Percentiles rank a stretch among this genome's conserved stretches.
phyloP scores from a whole-genome alignment of 1,139 yeast genomes.

The Suhomyces coccinellae region DNA sequence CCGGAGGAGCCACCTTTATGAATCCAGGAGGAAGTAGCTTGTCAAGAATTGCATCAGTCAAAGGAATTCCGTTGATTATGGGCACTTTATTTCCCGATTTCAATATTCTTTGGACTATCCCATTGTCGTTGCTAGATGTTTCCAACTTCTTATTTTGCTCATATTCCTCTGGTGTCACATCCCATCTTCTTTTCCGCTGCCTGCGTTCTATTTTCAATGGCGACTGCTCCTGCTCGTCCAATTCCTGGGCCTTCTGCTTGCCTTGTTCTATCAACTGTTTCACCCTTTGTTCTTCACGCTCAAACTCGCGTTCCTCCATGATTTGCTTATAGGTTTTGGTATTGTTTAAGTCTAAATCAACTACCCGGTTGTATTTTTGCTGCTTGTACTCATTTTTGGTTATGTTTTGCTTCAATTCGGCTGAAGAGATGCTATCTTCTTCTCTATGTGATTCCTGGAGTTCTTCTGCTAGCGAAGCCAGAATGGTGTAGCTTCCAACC shows the following conservation, averaged over 20 bases:
- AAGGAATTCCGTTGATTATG: slow-evolving; percentile 43
- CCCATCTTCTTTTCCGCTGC: slow-evolving; percentile 28
- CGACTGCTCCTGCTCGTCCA: slow-evolving; percentile 15
- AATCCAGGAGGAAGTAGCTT: slow-evolving; percentile 58
- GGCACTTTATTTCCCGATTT: slow-evolving; percentile 33
- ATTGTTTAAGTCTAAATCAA: slow-evolving; percentile 25
- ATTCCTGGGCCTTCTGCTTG: slow-evolving; percentile 19
- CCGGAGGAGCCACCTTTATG: slow-evolving; percentile 48
- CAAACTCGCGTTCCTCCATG: slow-evolving; percentile 37
- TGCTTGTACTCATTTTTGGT: slow-evolving; percentile 21
- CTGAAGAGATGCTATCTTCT: slow-evolving; percentile 31
- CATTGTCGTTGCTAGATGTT: slow-evolving; percentile 1
- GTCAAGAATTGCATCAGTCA: slow-evolving; percentile 53
- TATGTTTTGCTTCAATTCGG: slow-evolving; percentile 23
- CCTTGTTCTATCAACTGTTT: slow-evolving; percentile 20
- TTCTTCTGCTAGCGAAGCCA: slow-evolving; percentile 28
- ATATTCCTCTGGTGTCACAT: slow-evolving; percentile 37
- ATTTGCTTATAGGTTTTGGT: slow-evolving; percentile 34
- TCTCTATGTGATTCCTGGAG: slow-evolving; percentile 33
- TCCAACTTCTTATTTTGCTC: slow-evolving; percentile 15
- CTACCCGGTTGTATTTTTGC: slow-evolving; percentile 26
- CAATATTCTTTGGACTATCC: slow-evolving; percentile 3
- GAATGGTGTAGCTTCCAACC: slow-evolving; percentile 36
- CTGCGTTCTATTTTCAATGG: slow-evolving; percentile 20
- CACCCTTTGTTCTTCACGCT: slow-evolving; percentile 31